Conservation (phyloP, 805 yeast species). For the Lachancea sp. region DNA sequence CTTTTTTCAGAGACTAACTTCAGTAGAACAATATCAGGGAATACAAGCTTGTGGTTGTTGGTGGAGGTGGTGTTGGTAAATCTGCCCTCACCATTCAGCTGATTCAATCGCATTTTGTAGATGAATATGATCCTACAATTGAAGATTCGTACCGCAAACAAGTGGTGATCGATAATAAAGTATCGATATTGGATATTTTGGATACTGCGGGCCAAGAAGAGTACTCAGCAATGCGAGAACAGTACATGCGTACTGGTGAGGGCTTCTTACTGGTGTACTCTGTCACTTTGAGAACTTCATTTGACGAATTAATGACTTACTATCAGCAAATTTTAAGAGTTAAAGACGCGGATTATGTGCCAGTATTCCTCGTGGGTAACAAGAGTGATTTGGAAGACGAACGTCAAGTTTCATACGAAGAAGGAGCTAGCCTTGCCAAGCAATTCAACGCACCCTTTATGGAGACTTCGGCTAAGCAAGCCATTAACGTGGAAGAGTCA, state of each 20-base stretch:
- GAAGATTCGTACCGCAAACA: conserved; percentile 89
- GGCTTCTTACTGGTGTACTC: conserved; percentile 87
- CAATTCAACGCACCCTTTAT: conserved; percentile 67
- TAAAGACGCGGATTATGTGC: conserved; percentile 69
- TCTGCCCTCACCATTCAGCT: conserved; percentile 92
- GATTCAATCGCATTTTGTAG: conserved; percentile 91
- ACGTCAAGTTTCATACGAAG: conserved; percentile 66
- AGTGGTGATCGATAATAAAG: conserved; percentile 74
- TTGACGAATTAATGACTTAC: conserved; percentile 77
- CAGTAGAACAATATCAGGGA: conserved; percentile 44
- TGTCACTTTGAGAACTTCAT: conserved; percentile 76
- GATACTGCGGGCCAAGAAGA: conserved; percentile 99
- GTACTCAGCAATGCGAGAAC: conserved; percentile 88
- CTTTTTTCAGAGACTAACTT: neutral
- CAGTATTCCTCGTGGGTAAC: conserved; percentile 74
- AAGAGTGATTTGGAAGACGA: conserved; percentile 69
- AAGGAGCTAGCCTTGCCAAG: conserved; percentile 56
- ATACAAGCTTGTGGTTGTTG: conserved; percentile 91
- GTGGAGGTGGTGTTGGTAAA: conserved; percentile 99
- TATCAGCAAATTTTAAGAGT: conserved; percentile 74
- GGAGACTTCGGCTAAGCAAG: conserved; percentile 90
- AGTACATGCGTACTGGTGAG: conserved; percentile 93
- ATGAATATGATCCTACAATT: conserved; percentile 97
- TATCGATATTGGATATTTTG: conserved; percentile 74
- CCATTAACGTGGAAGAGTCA: conserved; percentile 83